Evolutionary conservation across 2,329 filamentous ascomycete species (phyloP), one percentile per base, ranked within the genome.

Genomic region (Colletotrichum sp.): DNA sequence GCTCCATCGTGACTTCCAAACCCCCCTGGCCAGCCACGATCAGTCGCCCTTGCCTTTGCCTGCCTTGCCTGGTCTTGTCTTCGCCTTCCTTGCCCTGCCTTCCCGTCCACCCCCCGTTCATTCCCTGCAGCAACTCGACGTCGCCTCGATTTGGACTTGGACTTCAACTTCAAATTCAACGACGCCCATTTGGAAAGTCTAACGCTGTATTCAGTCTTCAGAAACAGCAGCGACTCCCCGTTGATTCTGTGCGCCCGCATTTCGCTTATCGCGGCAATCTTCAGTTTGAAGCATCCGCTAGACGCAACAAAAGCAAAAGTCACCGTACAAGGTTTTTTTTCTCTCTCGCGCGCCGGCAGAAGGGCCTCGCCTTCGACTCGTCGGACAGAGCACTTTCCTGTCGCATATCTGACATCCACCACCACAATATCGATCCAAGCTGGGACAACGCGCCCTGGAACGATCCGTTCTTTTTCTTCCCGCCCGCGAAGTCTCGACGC

Each of bases 101-200:
- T 74, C 67, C 75, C 67, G 61, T 39, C 67, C n/a, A 64, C 61
- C 74, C 74, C 65, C 75, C 60, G 64, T 74, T 60, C 65, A 15
- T 74, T 43, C 74, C 70, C 71, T 76, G 71, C 48, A 69, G 16
- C 74, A 21, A 65, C 39, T 63, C 72, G 48, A 75, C 63, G n/a
- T 66, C 69, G 63, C 55, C 39, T 32, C 68, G 39, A 61, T n/a
- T 34, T 63, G 55, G 48, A 67, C 28, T 21, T 52, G 36, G 36
- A 67, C 18, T 43, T 52, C 64, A 26, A 68, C 64, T 21, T 52
- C 57, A 61, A 67, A 21, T 43, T 36, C 64, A 26, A 68, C 64
- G 18, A 48, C 59, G 48, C n/a, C 64, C 18, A 18, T 24, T 34
- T 48, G 12, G 16, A 26, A n/a, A 24, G 30, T 24, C 10, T 26